Evolutionary conservation across 1,284 basidiomycete genomes (phyloP), one percentile per base, ranked within the genome.

Genomic region (Grifola frondosa): DNA sequence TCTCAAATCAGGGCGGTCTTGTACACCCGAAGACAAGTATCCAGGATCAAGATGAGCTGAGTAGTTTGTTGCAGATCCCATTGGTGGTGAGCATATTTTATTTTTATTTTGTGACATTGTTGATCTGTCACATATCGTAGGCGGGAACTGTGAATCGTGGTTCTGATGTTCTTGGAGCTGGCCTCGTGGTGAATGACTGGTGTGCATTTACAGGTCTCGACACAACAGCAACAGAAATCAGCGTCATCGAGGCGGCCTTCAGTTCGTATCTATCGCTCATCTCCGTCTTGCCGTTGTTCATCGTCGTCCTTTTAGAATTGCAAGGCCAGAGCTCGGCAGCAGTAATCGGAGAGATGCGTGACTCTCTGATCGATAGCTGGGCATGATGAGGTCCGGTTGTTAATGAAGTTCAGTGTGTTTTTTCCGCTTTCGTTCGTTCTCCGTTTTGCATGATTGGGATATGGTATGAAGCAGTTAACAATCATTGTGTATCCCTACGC

Each of bases 151-250:
- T 99, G 42, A 99, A 99, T 70, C 88, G 97, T 61, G 96, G 96
- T 59, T 97, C 93, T 37, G 95, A 98, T 59, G 91, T 99, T 31
- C 88, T 99, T 56, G 97, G 97, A 37, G 97, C 96, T 6, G 97
- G 97, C 19, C 75, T 99, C 37, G 91, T 99, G 44, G 97, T 98
- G 48, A 99, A 99, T 63, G 95, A 99, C 67, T 99, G 95, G 93
- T 93, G 90, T 70, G 96, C 97, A 13, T 99, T 99, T 68, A 92
- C 91, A 22, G 94, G 94, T 30, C 76, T 96, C 30, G 94, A 97
- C 64, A 97, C 96, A 43, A 98, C 96, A 17, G 97, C 97, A 15
- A 98, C 96, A 40, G 97, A 99, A 70, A 91, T 98, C 64, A 91
- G 87, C 58, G 97, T 99, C 38, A 97, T 99, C 56, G 97, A 99